Evolutionary conservation across 768 basidiomycete species (phyloP).

Genomic region (Mycena vulgaris): DNA sequence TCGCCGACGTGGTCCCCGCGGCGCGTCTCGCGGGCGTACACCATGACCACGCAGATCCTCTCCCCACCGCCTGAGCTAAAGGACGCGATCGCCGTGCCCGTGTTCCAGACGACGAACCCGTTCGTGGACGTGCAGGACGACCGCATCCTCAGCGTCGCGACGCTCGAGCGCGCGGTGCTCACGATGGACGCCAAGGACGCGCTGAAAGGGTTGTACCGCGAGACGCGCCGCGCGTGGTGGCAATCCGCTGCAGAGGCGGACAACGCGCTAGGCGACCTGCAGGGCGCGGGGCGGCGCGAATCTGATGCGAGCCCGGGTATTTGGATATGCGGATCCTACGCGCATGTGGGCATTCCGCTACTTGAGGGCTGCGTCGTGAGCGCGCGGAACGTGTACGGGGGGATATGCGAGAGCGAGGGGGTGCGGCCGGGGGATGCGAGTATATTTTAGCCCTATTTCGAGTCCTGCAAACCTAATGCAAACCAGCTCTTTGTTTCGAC

Average conservation of each 20-base stretch:
- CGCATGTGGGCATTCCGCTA: conserved; percentile 80
- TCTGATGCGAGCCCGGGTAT: conserved; percentile 60
- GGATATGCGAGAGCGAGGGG: conserved; percentile 39
- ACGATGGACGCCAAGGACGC: conserved; percentile 67
- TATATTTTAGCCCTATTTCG: conserved; percentile 32
- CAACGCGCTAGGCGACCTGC: conserved; percentile 62
- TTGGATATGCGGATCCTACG: conserved; percentile 84
- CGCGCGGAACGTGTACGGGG: conserved; percentile 67
- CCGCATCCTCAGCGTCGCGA: conserved; percentile 69
- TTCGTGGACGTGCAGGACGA: conserved; percentile 65
- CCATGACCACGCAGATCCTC: conserved; percentile 82
- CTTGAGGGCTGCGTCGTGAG: conserved; percentile 87
- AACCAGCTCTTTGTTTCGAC: not conserved
- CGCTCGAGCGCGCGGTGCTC: conserved; percentile 75
- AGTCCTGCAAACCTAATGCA: no score
- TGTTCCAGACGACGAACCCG: conserved; percentile 86
- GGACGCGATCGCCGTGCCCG: conserved; percentile 51
- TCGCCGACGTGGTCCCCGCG: conserved; percentile 36
- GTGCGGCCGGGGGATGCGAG: conserved; percentile 19
- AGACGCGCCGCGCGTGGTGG: conserved; percentile 59
- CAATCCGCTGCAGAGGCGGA: conserved; percentile 56
- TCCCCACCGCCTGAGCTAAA: conserved; percentile 47
- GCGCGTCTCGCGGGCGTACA: conserved; percentile 65
- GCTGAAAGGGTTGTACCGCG: conserved; percentile 60
- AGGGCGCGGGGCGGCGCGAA: conserved; percentile 61